These are phyloP conservation scores for Setaria italica DNA, from an alignment of 202 grass and related monocot genomes.

Conservation along the genomic window DNA sequence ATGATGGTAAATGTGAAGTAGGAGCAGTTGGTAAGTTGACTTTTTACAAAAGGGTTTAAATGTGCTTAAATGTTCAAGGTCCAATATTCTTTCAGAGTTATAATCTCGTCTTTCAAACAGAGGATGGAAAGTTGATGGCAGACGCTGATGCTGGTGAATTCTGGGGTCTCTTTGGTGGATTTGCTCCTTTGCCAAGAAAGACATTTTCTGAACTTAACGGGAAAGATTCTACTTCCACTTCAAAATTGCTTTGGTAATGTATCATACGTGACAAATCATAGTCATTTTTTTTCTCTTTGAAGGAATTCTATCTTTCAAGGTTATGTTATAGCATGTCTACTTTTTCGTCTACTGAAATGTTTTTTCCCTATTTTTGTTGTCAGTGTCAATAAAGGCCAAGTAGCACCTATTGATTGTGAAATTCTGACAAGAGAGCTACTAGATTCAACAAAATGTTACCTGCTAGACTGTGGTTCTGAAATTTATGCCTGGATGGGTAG, in stretches of 20 bases:
- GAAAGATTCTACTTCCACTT: slow-evolving; percentile 56
- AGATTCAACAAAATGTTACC: slow-evolving; percentile 89
- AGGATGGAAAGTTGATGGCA: slow-evolving; percentile 97
- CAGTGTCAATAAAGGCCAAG: slow-evolving; percentile 88
- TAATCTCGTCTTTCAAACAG: slow-evolving; percentile 54
- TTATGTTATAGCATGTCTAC: slow-evolving; percentile 36
- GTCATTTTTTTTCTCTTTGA: slow-evolving; percentile 22
- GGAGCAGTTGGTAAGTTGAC: slow-evolving; percentile 85
- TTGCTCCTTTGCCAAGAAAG: slow-evolving; percentile 95
- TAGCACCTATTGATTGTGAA: slow-evolving; percentile 63
- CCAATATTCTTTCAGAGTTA: slow-evolving; percentile 37
- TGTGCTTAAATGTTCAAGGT: slow-evolving; percentile 14
- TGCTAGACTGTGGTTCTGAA: slow-evolving; percentile 89
- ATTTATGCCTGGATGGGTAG: slow-evolving; percentile 97
- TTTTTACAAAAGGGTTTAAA: slow-evolving; percentile 27
- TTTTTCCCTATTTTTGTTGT: slow-evolving; percentile 19
- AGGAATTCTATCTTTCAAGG: neutral
- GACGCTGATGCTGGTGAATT: slow-evolving; percentile 95
- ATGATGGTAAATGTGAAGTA: slow-evolving; percentile 93
- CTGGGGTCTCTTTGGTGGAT: slow-evolving; percentile 94
- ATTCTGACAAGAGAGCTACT: slow-evolving; percentile 75
- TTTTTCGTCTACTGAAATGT: slow-evolving; percentile 18
- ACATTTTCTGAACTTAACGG: slow-evolving; percentile 70
- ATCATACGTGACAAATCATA: slow-evolving; percentile 37
- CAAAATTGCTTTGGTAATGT: slow-evolving; percentile 80